phyloP scores from a whole-genome alignment of 306 rosid species.

The Luffa acutangula region DNA sequence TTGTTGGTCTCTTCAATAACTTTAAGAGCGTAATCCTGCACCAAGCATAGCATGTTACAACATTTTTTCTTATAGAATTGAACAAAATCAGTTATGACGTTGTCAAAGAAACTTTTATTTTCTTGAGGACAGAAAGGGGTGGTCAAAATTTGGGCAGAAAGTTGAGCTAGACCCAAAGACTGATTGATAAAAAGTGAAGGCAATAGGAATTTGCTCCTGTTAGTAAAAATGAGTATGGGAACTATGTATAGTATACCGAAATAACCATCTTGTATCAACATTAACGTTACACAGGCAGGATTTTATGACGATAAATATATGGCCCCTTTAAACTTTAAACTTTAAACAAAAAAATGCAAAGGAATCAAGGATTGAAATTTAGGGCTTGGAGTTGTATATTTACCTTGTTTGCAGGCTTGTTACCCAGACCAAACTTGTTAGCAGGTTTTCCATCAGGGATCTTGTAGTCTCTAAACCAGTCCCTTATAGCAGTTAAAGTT shows the following conservation, averaged over 20 bases:
- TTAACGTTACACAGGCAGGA: background rate
- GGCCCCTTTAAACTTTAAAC: background rate
- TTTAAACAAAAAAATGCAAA: background rate
- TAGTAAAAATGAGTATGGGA: no score
- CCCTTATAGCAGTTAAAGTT: conserved; percentile 78
- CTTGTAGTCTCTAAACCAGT: conserved; percentile 97
- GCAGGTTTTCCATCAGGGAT: conserved; percentile 98
- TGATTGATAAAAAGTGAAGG: background rate
- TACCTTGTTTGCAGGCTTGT: conserved; percentile 82
- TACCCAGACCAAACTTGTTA: conserved; percentile 88
- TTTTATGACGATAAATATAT: background rate
- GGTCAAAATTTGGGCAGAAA: background rate
- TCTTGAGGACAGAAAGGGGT: background rate
- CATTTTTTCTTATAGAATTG: background rate
- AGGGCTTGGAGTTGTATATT: background rate
- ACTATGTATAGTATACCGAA: background rate
- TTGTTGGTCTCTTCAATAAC: conserved; percentile 74
- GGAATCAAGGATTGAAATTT: background rate
- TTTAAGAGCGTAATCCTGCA: conserved; percentile 19
- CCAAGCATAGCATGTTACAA: background rate
- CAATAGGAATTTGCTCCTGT: background rate
- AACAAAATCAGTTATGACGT: background rate
- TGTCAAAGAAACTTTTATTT: background rate
- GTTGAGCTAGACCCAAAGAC: background rate
- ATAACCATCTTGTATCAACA: background rate